phyloP scores from a whole-genome alignment of 805 yeast genomes.

The Ogataea glucozyma region DNA sequence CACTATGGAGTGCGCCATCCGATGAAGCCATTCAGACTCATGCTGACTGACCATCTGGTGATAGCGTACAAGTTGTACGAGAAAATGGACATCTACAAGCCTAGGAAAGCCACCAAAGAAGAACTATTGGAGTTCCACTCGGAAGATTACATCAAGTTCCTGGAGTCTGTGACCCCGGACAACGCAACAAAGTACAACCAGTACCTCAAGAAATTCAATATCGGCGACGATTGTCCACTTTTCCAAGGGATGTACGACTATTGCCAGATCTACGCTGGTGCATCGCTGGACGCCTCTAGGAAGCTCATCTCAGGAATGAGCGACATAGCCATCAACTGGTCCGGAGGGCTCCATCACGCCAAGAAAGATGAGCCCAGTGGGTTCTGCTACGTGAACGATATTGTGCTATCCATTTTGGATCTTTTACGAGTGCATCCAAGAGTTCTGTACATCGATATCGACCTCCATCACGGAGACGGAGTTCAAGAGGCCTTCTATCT shows the following conservation, averaged over 20 bases:
- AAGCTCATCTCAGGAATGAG: constrained; percentile 82
- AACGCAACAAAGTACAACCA: constrained; percentile 58
- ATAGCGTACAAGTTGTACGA: constrained; percentile 82
- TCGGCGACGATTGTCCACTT: constrained; percentile 93
- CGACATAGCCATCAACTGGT: constrained; percentile 94
- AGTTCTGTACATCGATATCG: constrained; percentile 91
- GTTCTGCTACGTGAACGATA: constrained; percentile 93
- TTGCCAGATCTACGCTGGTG: constrained; percentile 87
- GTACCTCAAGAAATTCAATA: constrained; percentile 70
- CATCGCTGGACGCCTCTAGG: constrained; percentile 89
- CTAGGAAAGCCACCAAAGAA: constrained; percentile 77
- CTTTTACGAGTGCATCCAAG: constrained; percentile 86
- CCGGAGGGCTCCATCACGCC: constrained; percentile 97
- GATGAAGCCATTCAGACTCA: constrained; percentile 95
- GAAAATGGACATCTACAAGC: constrained; percentile 85
- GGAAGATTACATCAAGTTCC: constrained; percentile 79
- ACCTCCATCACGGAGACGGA: constrained; percentile 97
- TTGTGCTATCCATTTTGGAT: constrained; percentile 84
- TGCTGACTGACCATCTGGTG: constrained; percentile 91
- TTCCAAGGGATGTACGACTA: constrained; percentile 95
- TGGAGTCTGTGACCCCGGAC: constrained; percentile 76
- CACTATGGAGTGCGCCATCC: constrained; percentile 95
- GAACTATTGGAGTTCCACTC: constrained; percentile 84
- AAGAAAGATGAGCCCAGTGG: constrained; percentile 94
- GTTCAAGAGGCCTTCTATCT: constrained; percentile 96